Conservation (phyloP, 345 rosid genomes). For the Turnera subulata region DNA sequence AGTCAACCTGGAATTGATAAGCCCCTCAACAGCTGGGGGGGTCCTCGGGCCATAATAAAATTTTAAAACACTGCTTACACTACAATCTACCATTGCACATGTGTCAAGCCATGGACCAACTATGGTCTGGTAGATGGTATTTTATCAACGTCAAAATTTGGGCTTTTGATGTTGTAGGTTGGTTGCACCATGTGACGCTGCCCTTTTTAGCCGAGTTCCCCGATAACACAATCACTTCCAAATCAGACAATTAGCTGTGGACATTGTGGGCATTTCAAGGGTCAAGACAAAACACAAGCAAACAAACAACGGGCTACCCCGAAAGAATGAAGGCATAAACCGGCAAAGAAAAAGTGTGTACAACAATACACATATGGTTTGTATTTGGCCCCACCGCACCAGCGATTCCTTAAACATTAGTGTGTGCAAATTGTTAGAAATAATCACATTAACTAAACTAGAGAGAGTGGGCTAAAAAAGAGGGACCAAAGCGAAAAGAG, state of each 20-base stretch:
- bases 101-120: slow-evolving; percentile 6
- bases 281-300: neutral
- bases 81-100: neutral
- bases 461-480: slow-evolving; percentile 22
- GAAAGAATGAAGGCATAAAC: neutral
- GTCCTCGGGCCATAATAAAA: neutral
- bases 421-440: slow-evolving; percentile 4
- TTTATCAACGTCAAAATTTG: neutral
- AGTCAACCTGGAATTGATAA: too few species aligned
- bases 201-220: neutral
- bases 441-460: neutral
- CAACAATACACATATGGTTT: neutral
- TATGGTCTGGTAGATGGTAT: too few species aligned
- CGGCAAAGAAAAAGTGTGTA: neutral
- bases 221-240: neutral
- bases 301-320: too few species aligned
- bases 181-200: neutral
- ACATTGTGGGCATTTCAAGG: too few species aligned
- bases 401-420: too few species aligned
- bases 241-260: too few species aligned
- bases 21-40: too few species aligned
- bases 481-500: neutral
- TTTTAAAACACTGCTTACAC: neutral
- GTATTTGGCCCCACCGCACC: slow-evolving; percentile 11
- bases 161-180: too few species aligned